These are phyloP conservation scores for Morella rubra DNA, from an alignment of 306 rosid species.

Conservation along the genomic window DNA sequence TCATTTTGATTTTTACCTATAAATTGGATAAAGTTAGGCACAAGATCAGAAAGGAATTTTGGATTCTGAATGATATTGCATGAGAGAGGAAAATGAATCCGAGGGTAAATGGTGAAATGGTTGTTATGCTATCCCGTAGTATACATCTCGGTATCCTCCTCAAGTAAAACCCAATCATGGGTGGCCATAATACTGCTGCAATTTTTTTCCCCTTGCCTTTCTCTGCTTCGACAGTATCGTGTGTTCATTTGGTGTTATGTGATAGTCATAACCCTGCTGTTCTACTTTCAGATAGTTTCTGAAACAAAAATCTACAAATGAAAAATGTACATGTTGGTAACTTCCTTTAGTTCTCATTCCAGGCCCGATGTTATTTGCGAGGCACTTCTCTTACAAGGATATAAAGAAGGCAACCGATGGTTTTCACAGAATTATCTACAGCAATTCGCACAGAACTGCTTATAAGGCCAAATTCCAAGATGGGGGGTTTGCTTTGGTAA, in stretches of 20 bases:
- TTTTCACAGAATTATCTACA: conserved; percentile 59
- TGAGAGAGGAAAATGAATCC: neutral
- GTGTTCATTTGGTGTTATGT: neutral
- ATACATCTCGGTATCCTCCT: neutral
- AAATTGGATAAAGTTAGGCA: neutral
- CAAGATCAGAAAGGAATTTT: neutral
- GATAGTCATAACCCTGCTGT: neutral
- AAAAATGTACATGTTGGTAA: neutral
- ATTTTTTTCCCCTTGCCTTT: neutral
- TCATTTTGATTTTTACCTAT: too few species aligned
- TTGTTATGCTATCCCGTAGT: neutral
- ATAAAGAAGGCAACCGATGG: conserved; percentile 73
- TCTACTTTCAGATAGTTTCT: neutral
- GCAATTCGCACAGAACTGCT: conserved; percentile 58
- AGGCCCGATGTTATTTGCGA: conserved; percentile 59
- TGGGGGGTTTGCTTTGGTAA: conserved; percentile 63
- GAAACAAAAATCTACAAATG: neutral
- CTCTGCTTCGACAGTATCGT: neutral
- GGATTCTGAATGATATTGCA: neutral
- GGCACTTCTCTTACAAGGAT: conserved; percentile 64
- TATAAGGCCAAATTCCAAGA: conserved; percentile 69
- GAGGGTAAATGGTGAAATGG: neutral
- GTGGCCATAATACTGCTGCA: neutral
- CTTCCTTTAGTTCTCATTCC: conserved; percentile 32
- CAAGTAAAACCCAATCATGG: neutral